Percentiles rank a stretch among this genome's conserved stretches.
phyloP scores from a whole-genome alignment of 495 filamentous ascomycete species.

The Xylaria palmicola region DNA sequence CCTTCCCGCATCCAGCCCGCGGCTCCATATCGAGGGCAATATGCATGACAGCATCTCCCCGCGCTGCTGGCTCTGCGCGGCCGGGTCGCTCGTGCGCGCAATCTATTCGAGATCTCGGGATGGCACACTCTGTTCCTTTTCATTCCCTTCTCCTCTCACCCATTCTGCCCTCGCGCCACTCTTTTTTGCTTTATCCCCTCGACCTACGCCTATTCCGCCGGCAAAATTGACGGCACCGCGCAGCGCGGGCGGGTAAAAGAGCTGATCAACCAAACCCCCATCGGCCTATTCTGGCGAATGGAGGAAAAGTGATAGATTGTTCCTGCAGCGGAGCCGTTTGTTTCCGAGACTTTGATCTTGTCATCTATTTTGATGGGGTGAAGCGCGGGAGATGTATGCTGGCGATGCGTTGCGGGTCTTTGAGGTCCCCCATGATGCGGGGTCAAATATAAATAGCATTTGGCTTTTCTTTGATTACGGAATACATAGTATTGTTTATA shows the following conservation, averaged over 20 bases:
- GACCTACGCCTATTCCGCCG: not conserved
- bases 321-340: conserved; percentile 8
- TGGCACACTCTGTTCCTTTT: not conserved
- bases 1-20: not conserved
- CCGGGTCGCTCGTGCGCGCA: too few species aligned
- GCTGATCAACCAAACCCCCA: not conserved
- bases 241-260: conserved; percentile 5
- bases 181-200: not conserved
- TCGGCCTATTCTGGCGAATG: conserved; percentile 6
- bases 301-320: not conserved
- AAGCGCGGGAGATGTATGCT: not conserved
- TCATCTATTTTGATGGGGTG: not conserved
- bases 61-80: not conserved
- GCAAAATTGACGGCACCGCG: conserved; percentile 1
- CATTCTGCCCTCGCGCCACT: not conserved
- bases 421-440: not conserved
- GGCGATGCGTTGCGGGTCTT: not conserved
- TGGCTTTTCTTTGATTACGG: too few species aligned
- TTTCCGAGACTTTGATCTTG: conserved; percentile 10
- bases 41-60: not conserved
- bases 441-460: not conserved
- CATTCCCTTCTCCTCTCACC: not conserved
- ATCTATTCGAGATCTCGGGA: conserved; percentile 7
- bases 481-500: too few species aligned
- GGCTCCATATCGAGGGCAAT: not conserved